Percentiles rank a stretch among this genome's conserved stretches.
Evolutionary conservation across 441 rosid species (phyloP).

Genomic region (Daphne laureola): DNA sequence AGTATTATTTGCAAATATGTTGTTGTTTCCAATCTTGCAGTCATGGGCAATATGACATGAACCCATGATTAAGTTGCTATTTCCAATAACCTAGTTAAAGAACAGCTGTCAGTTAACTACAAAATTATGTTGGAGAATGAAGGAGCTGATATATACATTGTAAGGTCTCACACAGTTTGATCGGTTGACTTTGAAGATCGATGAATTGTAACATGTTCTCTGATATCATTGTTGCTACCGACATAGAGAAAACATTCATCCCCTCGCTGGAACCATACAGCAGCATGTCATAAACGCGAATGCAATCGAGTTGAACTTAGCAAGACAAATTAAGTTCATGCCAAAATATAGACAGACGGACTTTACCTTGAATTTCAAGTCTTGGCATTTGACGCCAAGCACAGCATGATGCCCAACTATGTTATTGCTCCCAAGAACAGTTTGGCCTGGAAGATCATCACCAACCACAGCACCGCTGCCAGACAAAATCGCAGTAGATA

Average conservation of each 20-base stretch:
- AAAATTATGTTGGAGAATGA: background rate
- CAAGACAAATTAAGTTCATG: background rate
- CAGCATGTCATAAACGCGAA: background rate
- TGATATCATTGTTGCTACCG: constrained; percentile 82
- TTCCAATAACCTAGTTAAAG: constrained; percentile 61
- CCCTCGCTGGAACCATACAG: constrained; percentile 36
- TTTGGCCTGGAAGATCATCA: constrained; percentile 71
- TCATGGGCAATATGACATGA: constrained; percentile 97
- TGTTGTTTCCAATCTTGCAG: constrained; percentile 75
- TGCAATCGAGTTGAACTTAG: background rate
- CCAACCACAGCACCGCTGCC: constrained; percentile 95
- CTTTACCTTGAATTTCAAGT: constrained; percentile 75
- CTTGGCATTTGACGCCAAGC: constrained; percentile 92
- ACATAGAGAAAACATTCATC: constrained; percentile 75
- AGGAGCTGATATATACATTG: background rate
- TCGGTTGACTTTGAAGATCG: constrained; percentile 77
- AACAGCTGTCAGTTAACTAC: constrained; percentile 12
- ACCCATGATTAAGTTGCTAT: constrained; percentile 90
- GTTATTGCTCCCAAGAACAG: constrained; percentile 61
- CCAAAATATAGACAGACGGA: background rate
- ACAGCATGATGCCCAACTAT: constrained; percentile 73
- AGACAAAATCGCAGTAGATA: constrained; percentile 28
- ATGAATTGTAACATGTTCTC: constrained; percentile 80
- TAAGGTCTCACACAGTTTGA: constrained; percentile 43
- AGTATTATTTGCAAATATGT: constrained; percentile 83